Percentiles rank a stretch among this genome's conserved stretches.
Evolutionary conservation across 2,329 filamentous ascomycete genomes (phyloP).

Genomic region (Xylariaceae sp.): DNA sequence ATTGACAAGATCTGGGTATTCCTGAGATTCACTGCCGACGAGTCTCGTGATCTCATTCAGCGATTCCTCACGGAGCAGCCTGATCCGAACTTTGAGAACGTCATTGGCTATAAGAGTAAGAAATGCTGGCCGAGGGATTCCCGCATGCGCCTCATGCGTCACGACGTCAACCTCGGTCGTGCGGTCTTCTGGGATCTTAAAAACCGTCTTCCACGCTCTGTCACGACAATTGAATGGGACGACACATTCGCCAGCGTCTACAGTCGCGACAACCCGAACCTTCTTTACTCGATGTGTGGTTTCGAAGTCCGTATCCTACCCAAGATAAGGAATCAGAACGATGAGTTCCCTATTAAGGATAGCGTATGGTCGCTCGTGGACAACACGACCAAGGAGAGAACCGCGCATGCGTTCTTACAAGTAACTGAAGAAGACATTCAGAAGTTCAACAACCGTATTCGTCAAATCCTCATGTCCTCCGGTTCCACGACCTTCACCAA

Average conservation of each 20-base stretch:
- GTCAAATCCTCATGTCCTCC: constrained; percentile 98
- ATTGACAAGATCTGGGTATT: constrained; percentile 99
- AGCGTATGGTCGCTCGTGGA: constrained; percentile 97
- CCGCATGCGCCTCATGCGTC: constrained; percentile 95
- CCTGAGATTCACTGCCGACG: constrained; percentile 86
- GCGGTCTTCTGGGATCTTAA: constrained; percentile 99
- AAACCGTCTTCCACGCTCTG: constrained; percentile 86
- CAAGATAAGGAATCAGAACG: constrained; percentile 90
- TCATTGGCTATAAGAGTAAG: constrained; percentile 98
- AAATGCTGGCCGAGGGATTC: constrained; percentile 99
- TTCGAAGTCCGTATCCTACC: constrained; percentile 96
- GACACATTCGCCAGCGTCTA: constrained; percentile 98
- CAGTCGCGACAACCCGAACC: constrained; percentile 93
- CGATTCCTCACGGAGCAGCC: constrained; percentile 97
- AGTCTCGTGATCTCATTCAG: constrained; percentile 92
- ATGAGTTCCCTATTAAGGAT: constrained; percentile 96
- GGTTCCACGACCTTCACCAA: constrained; percentile 99
- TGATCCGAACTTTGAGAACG: constrained; percentile 98
- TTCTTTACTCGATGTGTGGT: constrained; percentile 95
- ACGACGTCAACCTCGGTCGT: constrained; percentile 94
- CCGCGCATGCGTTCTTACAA: constrained; percentile 93
- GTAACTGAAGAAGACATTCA: constrained; percentile 97
- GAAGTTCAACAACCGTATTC: constrained; percentile 98
- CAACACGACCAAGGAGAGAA: constrained; percentile 93
- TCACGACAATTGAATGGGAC: constrained; percentile 98